These are phyloP conservation scores for Salvia sclarea DNA, from an alignment of 305 asterid species.

Conservation along the genomic window DNA sequence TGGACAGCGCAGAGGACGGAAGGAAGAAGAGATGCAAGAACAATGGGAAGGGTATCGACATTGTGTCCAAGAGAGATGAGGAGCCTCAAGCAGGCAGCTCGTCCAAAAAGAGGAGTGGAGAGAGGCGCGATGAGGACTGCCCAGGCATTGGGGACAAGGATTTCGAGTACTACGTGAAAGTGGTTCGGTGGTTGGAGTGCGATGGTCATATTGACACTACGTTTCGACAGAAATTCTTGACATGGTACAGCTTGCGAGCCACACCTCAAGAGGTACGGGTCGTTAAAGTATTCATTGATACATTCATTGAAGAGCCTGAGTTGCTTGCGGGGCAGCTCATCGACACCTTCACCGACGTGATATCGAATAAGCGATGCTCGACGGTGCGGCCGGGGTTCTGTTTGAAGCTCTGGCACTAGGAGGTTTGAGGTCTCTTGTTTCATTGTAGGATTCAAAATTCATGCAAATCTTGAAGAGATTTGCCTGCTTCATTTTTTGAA, in stretches of 20 bases:
- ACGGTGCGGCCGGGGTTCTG: slow-evolving; percentile 69
- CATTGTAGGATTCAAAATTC: neutral
- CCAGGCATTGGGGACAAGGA: slow-evolving; percentile 60
- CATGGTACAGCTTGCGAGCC: slow-evolving; percentile 94
- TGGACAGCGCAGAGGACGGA: slow-evolving; percentile 49
- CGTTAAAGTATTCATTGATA: slow-evolving; percentile 69
- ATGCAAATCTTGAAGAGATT: slow-evolving; percentile 1
- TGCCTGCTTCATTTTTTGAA: slow-evolving; percentile 37
- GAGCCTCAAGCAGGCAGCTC: slow-evolving; percentile 74
- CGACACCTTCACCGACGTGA: slow-evolving; percentile 62
- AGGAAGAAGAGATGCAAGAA: slow-evolving; percentile 44
- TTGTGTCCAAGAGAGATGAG: slow-evolving; percentile 43
- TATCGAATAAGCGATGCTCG: slow-evolving; percentile 58
- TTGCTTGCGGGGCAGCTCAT: slow-evolving; percentile 83
- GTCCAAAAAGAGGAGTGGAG: slow-evolving; percentile 68
- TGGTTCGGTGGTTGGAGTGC: slow-evolving; percentile 78
- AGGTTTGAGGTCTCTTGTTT: neutral
- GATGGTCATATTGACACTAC: slow-evolving; percentile 64
- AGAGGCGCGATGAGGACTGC: slow-evolving; percentile 46
- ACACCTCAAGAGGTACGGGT: slow-evolving; percentile 62
- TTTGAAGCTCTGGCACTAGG: slow-evolving; percentile 83
- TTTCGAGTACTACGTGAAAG: slow-evolving; percentile 77
- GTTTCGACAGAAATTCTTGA: slow-evolving; percentile 79
- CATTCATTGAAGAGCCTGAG: slow-evolving; percentile 70
- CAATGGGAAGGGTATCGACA: slow-evolving; percentile 39